phyloP scores from a whole-genome alignment of 176 grass and related monocot species.

The Stipa capillata region DNA sequence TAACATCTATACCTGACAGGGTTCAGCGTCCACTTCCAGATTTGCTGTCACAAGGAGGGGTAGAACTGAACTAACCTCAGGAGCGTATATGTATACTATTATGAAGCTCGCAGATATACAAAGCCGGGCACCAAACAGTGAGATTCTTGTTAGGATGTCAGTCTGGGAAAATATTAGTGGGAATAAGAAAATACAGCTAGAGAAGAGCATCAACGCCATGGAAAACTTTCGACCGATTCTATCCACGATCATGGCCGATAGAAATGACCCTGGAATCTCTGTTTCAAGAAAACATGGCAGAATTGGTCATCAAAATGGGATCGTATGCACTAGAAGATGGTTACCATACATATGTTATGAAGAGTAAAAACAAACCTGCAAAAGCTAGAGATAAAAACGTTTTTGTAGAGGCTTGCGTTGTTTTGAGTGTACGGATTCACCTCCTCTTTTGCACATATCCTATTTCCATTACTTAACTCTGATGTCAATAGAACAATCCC shows the following conservation, averaged over 20 bases:
- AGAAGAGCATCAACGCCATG: conserved; percentile 87
- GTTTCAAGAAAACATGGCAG: conserved; percentile 29
- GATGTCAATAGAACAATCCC: conserved; percentile 94
- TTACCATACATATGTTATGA: neutral
- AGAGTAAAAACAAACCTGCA: conserved; percentile 50
- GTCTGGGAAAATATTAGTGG: conserved; percentile 73
- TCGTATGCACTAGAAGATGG: neutral
- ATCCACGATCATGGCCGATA: conserved; percentile 79
- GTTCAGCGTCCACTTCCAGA: neutral
- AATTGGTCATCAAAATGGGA: neutral
- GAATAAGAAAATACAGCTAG: conserved; percentile 64
- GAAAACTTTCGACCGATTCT: conserved; percentile 83
- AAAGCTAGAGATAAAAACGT: conserved; percentile 95
- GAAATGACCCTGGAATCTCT: conserved; percentile 84
- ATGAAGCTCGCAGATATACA: conserved; percentile 86
- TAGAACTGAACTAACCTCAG: conserved; percentile 56
- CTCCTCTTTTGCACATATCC: conserved; percentile 52
- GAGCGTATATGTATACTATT: conserved; percentile 92
- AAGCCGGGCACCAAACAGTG: conserved; percentile 75
- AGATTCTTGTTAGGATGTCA: conserved; percentile 53
- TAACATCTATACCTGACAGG: neutral
- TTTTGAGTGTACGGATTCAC: conserved; percentile 46
- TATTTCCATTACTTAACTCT: conserved; percentile 78
- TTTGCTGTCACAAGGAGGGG: neutral
- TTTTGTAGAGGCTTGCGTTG: conserved; percentile 66